phyloP scores from a whole-genome alignment of 2,329 filamentous ascomycete genomes.

The Colletotrichum sidae region DNA sequence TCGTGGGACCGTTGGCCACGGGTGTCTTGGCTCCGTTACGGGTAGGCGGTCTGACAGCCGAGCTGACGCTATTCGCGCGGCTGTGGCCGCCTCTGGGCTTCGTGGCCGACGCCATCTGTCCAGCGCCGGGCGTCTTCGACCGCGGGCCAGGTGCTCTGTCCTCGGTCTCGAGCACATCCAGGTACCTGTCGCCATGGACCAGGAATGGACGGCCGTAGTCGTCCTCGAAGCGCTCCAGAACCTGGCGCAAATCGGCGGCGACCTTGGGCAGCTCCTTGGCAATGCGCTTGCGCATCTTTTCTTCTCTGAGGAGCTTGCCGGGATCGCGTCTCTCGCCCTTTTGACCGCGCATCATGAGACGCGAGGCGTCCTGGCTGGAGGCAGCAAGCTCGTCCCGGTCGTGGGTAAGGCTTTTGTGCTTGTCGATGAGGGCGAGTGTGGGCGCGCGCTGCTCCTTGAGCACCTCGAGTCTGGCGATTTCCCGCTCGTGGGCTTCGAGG shows the following conservation, averaged over 20 bases:
- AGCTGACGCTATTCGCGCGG: slow-evolving; percentile 51
- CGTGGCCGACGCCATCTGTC: slow-evolving; percentile 58
- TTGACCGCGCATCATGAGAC: slow-evolving; percentile 88
- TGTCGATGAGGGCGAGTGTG: slow-evolving; percentile 84
- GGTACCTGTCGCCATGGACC: slow-evolving; percentile 90
- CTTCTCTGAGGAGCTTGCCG: slow-evolving; percentile 90
- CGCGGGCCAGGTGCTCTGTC: slow-evolving; percentile 65
- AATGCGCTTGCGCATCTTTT: slow-evolving; percentile 97
- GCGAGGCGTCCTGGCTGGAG: slow-evolving; percentile 94
- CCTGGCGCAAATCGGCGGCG: slow-evolving; percentile 82
- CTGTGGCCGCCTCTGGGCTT: slow-evolving; percentile 51
- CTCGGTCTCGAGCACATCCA: slow-evolving; percentile 81
- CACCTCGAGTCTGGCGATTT: slow-evolving; percentile 84
- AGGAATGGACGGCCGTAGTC: slow-evolving; percentile 94
- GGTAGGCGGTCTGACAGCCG: slow-evolving; percentile 30
- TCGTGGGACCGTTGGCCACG: slow-evolving; percentile 52
- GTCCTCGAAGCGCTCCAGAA: slow-evolving; percentile 89
- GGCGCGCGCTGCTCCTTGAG: slow-evolving; percentile 90
- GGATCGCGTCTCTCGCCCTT: slow-evolving; percentile 96
- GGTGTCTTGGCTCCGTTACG: slow-evolving; percentile 62
- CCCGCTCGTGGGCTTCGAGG: slow-evolving; percentile 92
- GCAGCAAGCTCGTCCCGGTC: slow-evolving; percentile 90
- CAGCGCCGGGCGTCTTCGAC: slow-evolving; percentile 79
- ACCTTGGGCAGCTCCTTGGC: slow-evolving; percentile 96
- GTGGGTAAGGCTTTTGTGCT: slow-evolving; percentile 82